phyloP scores from a whole-genome alignment of 345 rosid species.

The Gynandropsis gynandra region DNA sequence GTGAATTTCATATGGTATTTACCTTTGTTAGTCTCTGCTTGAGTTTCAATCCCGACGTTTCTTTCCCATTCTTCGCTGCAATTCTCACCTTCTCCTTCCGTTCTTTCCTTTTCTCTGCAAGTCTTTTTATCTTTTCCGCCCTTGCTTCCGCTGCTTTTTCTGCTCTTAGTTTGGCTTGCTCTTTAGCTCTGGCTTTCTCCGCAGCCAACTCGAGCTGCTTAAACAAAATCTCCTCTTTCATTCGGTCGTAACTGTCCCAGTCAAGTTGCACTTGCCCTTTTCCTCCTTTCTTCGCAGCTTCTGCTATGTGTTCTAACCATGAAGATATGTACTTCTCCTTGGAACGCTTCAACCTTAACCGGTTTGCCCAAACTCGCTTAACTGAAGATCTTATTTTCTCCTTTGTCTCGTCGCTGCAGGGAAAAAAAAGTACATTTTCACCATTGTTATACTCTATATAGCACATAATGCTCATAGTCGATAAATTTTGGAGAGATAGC shows the following conservation, averaged over 20 bases:
- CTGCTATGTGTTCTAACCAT: conserved; percentile 53
- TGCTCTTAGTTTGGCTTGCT: conserved; percentile 36
- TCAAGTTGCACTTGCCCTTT: conserved; percentile 45
- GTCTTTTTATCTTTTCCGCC: conserved; percentile 43
- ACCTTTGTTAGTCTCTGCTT: conserved; percentile 59
- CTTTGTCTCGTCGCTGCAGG: conserved; percentile 60
- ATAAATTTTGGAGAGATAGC: neutral
- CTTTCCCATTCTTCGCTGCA: conserved; percentile 25
- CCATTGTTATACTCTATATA: neutral
- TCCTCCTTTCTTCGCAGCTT: conserved; percentile 67
- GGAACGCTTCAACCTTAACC: conserved; percentile 40
- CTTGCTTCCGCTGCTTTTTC: conserved; percentile 42
- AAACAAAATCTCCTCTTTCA: conserved; percentile 39
- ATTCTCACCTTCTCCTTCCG: conserved; percentile 33
- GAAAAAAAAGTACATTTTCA: conserved; percentile 5
- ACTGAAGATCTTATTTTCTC: conserved; percentile 59
- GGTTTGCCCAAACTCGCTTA: conserved; percentile 47
- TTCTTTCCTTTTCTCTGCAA: conserved; percentile 53
- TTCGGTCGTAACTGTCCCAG: conserved; percentile 65
- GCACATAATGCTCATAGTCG: neutral
- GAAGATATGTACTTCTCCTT: conserved; percentile 40
- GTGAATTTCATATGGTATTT: neutral
- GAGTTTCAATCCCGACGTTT: conserved; percentile 34
- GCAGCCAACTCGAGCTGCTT: conserved; percentile 36
- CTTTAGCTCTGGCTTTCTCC: conserved; percentile 42